Conservation (phyloP, 768 basidiomycete genomes). For the Leccinum uliginosum region DNA sequence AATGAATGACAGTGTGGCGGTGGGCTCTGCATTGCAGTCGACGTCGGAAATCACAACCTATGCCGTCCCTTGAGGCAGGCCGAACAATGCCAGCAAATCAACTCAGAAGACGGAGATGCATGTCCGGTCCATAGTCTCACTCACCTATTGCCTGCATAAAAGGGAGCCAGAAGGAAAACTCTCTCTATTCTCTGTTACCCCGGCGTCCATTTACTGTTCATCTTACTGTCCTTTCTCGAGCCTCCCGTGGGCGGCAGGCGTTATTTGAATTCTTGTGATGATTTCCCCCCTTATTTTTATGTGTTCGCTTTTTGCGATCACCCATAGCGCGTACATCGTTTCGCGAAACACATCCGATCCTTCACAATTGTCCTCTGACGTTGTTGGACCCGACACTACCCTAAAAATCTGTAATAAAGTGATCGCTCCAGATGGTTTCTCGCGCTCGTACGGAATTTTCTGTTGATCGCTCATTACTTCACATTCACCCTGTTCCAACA, state of each 20-base stretch:
- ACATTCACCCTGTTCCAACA: conserved; percentile 1
- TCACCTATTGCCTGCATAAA: neutral
- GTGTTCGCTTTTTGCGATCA: conserved; percentile 3
- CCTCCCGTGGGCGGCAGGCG: neutral
- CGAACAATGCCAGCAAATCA: neutral
- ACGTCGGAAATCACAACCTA: neutral
- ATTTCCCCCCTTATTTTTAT: conserved; percentile 1
- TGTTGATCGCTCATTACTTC: neutral
- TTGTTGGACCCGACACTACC: conserved; percentile 20
- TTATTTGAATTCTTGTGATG: conserved; percentile 10
- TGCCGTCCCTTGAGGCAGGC: neutral
- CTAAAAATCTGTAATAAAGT: conserved; percentile 37
- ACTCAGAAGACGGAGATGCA: neutral
- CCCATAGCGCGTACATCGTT: conserved; percentile 19
- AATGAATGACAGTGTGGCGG: neutral
- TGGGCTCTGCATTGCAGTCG: neutral
- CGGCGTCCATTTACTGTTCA: neutral
- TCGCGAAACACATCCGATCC: conserved; percentile 8
- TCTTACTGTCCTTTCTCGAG: neutral
- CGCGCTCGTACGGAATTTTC: conserved; percentile 34
- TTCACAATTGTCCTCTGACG: neutral
- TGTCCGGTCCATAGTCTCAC: neutral
- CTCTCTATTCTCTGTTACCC: neutral
- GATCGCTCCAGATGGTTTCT: conserved; percentile 49
- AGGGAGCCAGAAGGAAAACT: neutral